Base-by-base conservation (phyloP, 306 rosid species). In the Quercus berberidifolia region DNA sequence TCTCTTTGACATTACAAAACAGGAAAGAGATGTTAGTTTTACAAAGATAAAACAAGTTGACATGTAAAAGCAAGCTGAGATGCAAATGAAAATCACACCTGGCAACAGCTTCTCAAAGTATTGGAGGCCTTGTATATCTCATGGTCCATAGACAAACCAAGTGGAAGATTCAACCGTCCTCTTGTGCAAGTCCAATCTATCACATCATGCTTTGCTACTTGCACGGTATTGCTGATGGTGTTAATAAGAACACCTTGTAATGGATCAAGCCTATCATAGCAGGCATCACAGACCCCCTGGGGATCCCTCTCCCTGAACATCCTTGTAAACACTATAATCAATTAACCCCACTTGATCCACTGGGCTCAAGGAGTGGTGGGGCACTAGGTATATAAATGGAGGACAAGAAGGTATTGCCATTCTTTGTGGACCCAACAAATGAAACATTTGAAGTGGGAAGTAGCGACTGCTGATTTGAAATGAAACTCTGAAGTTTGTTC, bases 201-300 rank as follows among this genome's bases (percentile, higher is more conserved):
- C 78, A 96, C 96, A 85, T 96, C 99, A 73, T 96, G 99, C 81
- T 89, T 91, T 55, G 99, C 97, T 51, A 75, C 87, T 85, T 96
- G 99, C 76, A 76, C 83, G 70, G 96, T 96, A 78, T 96, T 96
- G 85, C 99, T 96, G 71, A 89, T 85, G 81, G 93, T 91, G 85
- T 89, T 89, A 77, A 96, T 88, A 54, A 93, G 91, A 87, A 93
- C 84, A 51, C 91, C 89, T 83, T 96, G 99, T 64, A 93, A 86
- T 77, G 97, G 98, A 85, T 96, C 99, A 41, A 96, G 94, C 90
- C 93, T 89, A 76, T 93, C 99, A 80, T 93, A 96, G 86, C 97
- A 96, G 77, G 94, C 75, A 87, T 96, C 99, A 4, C 99, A 96
- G 31, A 96, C 98, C 91, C 99, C 87, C 83, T 91, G 97, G 4